Conservation (phyloP, 2,329 filamentous ascomycete genomes). For the Pseudovirgaria hyperparasitica region DNA sequence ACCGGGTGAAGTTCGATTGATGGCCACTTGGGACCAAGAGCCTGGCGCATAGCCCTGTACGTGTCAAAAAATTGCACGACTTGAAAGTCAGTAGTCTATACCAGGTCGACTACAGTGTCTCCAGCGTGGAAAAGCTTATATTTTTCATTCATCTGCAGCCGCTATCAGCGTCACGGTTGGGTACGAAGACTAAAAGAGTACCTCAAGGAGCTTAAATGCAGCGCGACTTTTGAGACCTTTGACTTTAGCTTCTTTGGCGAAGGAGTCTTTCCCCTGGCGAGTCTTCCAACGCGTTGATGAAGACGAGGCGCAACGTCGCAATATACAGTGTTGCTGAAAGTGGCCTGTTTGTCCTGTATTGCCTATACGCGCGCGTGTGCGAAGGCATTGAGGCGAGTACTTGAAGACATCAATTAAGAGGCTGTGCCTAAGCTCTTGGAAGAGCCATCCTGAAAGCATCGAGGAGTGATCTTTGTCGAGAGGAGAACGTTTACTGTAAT, state of each 20-base stretch:
- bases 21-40: constrained; percentile 60
- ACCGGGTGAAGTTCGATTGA: constrained; percentile 60
- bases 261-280: constrained; percentile 62
- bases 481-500: no score
- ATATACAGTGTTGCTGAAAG: no score
- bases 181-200: constrained; percentile 18
- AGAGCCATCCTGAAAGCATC: constrained; percentile 8
- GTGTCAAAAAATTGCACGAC: constrained; percentile 3
- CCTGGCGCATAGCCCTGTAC: constrained; percentile 65
- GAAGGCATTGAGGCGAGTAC: no score
- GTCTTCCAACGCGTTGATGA: constrained; percentile 74
- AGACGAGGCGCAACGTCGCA: constrained; percentile 14
- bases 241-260: constrained; percentile 62
- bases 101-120: constrained; percentile 82
- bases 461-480: no score
- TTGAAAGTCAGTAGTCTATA: constrained; percentile 19
- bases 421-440: constrained; percentile 8
- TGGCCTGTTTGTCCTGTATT: no score
- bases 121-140: constrained; percentile 66
- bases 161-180: background rate
- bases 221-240: constrained; percentile 77
- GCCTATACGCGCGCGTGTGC: no score
- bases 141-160: constrained; percentile 56
- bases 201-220: constrained; percentile 85
- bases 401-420: no score